Evolutionary conservation across 2,329 filamentous ascomycete species (phyloP).

Genomic region (Aotearoamyces nothofagi): DNA sequence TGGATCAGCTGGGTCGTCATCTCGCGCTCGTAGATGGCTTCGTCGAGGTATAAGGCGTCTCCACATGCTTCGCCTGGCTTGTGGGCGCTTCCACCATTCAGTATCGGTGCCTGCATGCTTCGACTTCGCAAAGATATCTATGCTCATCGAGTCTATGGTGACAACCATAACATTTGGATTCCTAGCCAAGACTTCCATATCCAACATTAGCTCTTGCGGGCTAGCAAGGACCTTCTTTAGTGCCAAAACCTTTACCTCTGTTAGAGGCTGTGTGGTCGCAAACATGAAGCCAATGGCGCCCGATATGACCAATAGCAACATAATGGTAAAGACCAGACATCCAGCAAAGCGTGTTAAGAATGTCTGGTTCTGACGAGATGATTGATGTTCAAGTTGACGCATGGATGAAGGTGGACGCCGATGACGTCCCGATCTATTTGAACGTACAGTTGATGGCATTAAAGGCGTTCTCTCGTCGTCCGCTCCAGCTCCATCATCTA

Average conservation of each 20-base stretch:
- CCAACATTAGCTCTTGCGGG: conserved; percentile 89
- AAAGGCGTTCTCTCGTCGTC: conserved; percentile 84
- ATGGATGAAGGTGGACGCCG: conserved; percentile 41
- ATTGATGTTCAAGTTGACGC: conserved; percentile 60
- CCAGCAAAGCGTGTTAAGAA: conserved; percentile 65
- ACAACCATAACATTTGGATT: conserved; percentile 91
- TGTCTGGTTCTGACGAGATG: conserved; percentile 45
- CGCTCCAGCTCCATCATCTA: conserved; percentile 65
- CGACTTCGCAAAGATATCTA: conserved; percentile 91
- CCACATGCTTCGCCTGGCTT: conserved; percentile 1
- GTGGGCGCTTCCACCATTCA: conserved; percentile 35
- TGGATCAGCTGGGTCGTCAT: conserved; percentile 17
- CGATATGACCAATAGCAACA: conserved; percentile 70
- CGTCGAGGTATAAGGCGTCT: conserved; percentile 22
- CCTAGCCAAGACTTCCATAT: conserved; percentile 72
- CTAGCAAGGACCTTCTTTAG: conserved; percentile 86
- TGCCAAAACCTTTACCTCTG: conserved; percentile 60
- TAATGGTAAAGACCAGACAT: conserved; percentile 68
- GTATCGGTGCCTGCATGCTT: conserved; percentile 61
- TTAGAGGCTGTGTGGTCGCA: conserved; percentile 76
- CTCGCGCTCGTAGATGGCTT: conserved; percentile 16
- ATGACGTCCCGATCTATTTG: conserved; percentile 37
- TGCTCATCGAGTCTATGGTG: conserved; percentile 69
- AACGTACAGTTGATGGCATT: conserved; percentile 43
- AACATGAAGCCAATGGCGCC: conserved; percentile 81